Evolutionary conservation across 805 yeast species (phyloP).

Genomic region (Candida fluviatilis): DNA sequence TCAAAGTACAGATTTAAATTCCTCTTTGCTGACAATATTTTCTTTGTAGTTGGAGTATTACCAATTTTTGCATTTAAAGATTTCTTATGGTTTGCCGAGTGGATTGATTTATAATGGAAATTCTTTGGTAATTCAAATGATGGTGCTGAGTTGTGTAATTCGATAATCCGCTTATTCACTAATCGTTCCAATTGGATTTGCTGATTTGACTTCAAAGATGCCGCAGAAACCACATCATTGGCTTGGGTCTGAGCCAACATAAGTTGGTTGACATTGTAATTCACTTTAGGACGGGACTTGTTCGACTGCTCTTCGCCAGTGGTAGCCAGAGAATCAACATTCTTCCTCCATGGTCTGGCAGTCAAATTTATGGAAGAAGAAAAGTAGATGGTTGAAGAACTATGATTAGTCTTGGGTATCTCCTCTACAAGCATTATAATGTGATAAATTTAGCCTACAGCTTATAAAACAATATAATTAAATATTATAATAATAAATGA

Average conservation of each 20-base stretch:
- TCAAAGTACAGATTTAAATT: slow-evolving; percentile 43
- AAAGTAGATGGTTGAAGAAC: slow-evolving; percentile 36
- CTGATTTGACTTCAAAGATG: slow-evolving; percentile 38
- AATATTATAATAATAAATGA: too few relatives aligned
- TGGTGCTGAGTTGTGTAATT: slow-evolving; percentile 30
- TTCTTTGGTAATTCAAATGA: slow-evolving; percentile 41
- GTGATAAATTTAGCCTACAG: background rate
- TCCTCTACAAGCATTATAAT: slow-evolving; percentile 39
- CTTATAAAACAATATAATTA: too few relatives aligned
- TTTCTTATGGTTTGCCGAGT: slow-evolving; percentile 19
- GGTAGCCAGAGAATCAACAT: slow-evolving; percentile 6
- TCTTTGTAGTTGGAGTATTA: slow-evolving; percentile 41
- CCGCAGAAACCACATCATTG: slow-evolving; percentile 18
- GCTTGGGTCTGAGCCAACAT: slow-evolving; percentile 40
- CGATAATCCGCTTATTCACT: slow-evolving; percentile 32
- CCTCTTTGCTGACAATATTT: slow-evolving; percentile 37
- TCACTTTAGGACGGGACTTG: slow-evolving; percentile 38
- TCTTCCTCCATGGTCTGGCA: slow-evolving; percentile 29
- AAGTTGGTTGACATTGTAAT: slow-evolving; percentile 39
- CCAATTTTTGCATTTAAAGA: slow-evolving; percentile 28
- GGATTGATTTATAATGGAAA: slow-evolving; percentile 32
- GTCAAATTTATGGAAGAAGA: slow-evolving; percentile 38
- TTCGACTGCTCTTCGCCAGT: slow-evolving; percentile 14
- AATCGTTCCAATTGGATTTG: slow-evolving; percentile 39
- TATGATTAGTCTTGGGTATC: slow-evolving; percentile 31